Conservation (phyloP, 371 early-diverging fungal species). For the Caulochytrium protostelioides region DNA sequence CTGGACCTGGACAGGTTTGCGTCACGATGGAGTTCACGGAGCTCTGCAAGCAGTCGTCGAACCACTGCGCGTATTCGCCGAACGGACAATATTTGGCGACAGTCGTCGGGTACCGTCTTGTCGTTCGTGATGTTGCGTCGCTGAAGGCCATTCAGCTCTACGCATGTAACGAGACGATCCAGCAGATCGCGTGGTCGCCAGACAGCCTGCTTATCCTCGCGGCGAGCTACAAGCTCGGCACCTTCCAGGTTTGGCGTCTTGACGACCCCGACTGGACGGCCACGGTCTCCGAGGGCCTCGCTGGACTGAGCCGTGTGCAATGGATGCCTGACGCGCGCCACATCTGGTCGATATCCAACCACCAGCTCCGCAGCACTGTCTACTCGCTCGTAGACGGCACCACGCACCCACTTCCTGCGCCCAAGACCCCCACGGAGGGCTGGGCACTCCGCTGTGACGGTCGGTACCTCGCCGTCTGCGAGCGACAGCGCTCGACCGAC, state of each 20-base stretch:
- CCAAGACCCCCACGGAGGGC: constrained; percentile 9
- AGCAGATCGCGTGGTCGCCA: constrained; percentile 43
- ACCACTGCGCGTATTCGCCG: constrained; percentile 40
- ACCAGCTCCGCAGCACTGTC: too few relatives aligned
- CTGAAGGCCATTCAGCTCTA: constrained; percentile 34
- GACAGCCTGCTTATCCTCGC: constrained; percentile 35
- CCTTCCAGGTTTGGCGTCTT: constrained; percentile 38
- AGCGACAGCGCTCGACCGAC: too few relatives aligned
- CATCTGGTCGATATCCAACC: constrained; percentile 39
- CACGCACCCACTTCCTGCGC: not conserved
- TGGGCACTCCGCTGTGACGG: constrained; percentile 39
- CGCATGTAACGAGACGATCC: constrained; percentile 22
- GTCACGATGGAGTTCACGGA: constrained; percentile 41
- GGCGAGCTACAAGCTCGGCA: constrained; percentile 24
- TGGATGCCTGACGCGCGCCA: constrained; percentile 43
- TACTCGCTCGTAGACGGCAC: constrained; percentile 2
- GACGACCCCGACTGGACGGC: constrained; percentile 40
- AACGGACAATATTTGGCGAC: constrained; percentile 41
- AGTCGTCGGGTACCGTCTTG: constrained; percentile 40
- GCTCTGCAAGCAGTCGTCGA: constrained; percentile 40
- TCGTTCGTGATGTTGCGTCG: constrained; percentile 42
- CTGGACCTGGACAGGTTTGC: not conserved
- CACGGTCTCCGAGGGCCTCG: constrained; percentile 34
- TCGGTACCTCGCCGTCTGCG: constrained; percentile 39
- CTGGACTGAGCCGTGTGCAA: constrained; percentile 26